phyloP scores from a whole-genome alignment of 73 alveolate genomes.

The Paramecium tetraurelia region DNA sequence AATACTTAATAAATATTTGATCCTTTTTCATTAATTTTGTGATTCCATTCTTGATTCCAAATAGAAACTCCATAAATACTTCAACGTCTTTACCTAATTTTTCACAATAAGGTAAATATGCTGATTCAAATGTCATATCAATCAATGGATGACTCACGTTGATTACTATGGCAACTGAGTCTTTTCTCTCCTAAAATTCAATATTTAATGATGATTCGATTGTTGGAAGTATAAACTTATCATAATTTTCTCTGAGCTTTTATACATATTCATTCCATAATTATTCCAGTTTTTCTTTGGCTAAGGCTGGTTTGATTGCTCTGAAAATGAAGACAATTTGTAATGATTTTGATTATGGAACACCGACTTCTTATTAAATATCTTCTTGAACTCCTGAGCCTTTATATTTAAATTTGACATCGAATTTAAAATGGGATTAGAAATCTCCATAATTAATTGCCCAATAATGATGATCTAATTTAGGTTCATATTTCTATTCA shows the following conservation, averaged over 20 bases:
- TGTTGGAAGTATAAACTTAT: neutral
- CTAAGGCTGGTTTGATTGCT: neutral
- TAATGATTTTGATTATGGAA: neutral
- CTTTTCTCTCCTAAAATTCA: neutral
- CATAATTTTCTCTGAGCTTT: neutral
- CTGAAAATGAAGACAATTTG: neutral
- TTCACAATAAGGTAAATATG: neutral
- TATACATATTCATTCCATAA: neutral
- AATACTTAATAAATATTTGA: neutral
- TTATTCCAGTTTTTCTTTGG: neutral
- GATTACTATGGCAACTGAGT: neutral
- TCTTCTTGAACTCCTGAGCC: slow-evolving; percentile 43
- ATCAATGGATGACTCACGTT: neutral
- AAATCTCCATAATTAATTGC: slow-evolving; percentile 51
- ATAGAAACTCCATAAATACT: neutral
- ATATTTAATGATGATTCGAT: neutral
- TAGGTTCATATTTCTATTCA: slow-evolving; percentile 26
- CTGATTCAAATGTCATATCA: neutral
- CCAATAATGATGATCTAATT: slow-evolving; percentile 18
- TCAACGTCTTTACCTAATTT: neutral
- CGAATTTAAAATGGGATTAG: slow-evolving; percentile 15
- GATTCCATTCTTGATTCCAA: neutral
- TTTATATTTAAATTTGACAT: neutral
- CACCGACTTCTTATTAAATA: neutral
- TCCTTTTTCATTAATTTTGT: neutral